Conservation (phyloP, 306 rosid species). For the Lotus japonicus region DNA sequence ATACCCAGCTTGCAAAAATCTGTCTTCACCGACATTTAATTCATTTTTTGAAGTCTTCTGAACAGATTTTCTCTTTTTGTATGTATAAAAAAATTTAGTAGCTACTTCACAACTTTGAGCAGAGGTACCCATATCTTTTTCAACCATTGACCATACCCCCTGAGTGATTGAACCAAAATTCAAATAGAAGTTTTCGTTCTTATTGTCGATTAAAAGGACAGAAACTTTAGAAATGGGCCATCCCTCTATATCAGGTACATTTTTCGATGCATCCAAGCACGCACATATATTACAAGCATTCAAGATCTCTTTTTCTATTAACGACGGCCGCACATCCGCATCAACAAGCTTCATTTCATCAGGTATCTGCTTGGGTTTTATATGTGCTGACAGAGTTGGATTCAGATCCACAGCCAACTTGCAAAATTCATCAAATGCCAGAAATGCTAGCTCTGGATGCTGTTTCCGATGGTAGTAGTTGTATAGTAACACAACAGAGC, state of each 20-base stretch:
- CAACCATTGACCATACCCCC: conserved; percentile 74
- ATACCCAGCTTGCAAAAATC: conserved; percentile 52
- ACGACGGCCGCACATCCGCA: conserved; percentile 46
- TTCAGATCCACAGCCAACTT: conserved; percentile 49
- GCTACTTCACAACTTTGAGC: conserved; percentile 27
- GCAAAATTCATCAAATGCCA: conserved; percentile 55
- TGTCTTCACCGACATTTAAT: conserved; percentile 30
- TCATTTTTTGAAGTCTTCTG: conserved; percentile 37
- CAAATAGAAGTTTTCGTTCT: conserved; percentile 55
- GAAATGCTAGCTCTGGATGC: conserved; percentile 37
- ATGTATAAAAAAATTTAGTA: conserved; percentile 5
- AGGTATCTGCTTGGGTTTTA: conserved; percentile 42
- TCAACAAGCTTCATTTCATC: conserved; percentile 37
- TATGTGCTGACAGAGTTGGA: conserved; percentile 48
- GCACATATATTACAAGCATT: conserved; percentile 54
- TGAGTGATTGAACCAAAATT: conserved; percentile 37
- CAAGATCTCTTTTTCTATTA: conserved; percentile 47
- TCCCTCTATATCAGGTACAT: conserved; percentile 44
- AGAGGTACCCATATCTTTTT: conserved; percentile 39
- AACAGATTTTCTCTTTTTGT: conserved; percentile 37
- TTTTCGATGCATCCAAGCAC: conserved; percentile 45
- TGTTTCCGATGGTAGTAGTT: conserved; percentile 70
- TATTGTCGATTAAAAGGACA: conserved; percentile 48
- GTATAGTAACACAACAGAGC: conserved; percentile 65
- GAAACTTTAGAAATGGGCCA: conserved; percentile 76